These are phyloP conservation scores for Kandelia obovata DNA, from an alignment of 345 rosid species.

Conservation along the genomic window DNA sequence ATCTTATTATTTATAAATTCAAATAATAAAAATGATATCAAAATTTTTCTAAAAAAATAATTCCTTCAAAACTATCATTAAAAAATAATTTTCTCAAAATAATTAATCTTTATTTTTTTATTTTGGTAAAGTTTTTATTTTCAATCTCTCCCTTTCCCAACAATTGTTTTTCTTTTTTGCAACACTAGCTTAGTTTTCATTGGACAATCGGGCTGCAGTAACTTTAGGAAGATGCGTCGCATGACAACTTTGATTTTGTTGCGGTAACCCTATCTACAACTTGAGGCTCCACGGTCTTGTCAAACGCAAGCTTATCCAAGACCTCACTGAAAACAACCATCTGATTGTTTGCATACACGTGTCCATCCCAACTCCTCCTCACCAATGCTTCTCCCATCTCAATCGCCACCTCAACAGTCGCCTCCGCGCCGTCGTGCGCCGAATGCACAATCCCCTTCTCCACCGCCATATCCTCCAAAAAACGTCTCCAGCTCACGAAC, in stretches of 20 bases:
- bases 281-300: slow-evolving; percentile 4
- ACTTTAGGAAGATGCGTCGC: too few relatives aligned
- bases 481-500: slow-evolving; percentile 2
- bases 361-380: slow-evolving; percentile 14
- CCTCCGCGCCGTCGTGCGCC: slow-evolving; percentile 8
- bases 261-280: background rate
- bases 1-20: too few relatives aligned
- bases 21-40: too few relatives aligned
- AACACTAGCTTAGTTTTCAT: too few relatives aligned
- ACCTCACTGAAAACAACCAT: slow-evolving; percentile 1
- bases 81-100: too few relatives aligned
- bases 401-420: slow-evolving; percentile 16
- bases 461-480: slow-evolving; percentile 12
- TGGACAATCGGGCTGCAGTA: too few relatives aligned
- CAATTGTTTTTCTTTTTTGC: too few relatives aligned
- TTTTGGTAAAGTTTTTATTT: too few relatives aligned
- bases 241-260: background rate
- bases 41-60: too few relatives aligned
- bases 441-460: slow-evolving; percentile 8
- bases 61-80: too few relatives aligned
- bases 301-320: slow-evolving; percentile 7
- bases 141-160: too few relatives aligned
- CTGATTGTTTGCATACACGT: slow-evolving; percentile 16
- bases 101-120: too few relatives aligned
- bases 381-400: slow-evolving; percentile 6